phyloP scores from a whole-genome alignment of 345 rosid species.

The Hibiscus tridactylites region DNA sequence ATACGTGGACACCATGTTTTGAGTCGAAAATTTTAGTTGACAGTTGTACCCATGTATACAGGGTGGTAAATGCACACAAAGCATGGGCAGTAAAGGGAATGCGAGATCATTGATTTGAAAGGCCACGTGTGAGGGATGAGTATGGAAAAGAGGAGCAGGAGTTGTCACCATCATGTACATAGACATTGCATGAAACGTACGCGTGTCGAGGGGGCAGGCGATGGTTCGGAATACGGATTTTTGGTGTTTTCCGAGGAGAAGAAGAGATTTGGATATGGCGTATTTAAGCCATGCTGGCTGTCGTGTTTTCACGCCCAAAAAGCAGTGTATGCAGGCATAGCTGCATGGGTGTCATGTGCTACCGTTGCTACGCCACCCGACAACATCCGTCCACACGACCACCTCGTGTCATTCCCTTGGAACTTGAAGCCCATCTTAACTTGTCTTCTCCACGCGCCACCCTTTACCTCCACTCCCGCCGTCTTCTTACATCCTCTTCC shows the following conservation, averaged over 20 bases:
- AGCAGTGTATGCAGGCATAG: slow-evolving; percentile 9
- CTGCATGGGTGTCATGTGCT: slow-evolving; percentile 27
- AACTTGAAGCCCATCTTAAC: slow-evolving; percentile 13
- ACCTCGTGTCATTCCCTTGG: slow-evolving; percentile 12
- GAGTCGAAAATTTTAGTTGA: neutral
- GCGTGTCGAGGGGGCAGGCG: slow-evolving; percentile 14
- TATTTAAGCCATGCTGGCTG: neutral
- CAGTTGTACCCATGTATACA: slow-evolving; percentile 4
- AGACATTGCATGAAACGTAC: slow-evolving; percentile 17
- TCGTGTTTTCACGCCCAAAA: neutral
- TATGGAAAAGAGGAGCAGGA: slow-evolving; percentile 4
- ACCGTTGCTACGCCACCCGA: slow-evolving; percentile 14
- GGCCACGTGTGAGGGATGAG: slow-evolving; percentile 15
- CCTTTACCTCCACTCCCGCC: neutral
- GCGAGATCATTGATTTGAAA: neutral
- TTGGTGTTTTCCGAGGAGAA: neutral
- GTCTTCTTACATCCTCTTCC: neutral
- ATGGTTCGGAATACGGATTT: neutral
- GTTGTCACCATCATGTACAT: slow-evolving; percentile 19
- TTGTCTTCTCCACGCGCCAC: slow-evolving; percentile 15
- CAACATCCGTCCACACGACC: slow-evolving; percentile 18
- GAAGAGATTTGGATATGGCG: neutral
- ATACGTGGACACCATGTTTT: neutral
- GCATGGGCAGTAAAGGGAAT: neutral
- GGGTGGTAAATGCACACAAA: neutral